Evolutionary conservation across 225 moss, liverwort and hornwort genomes (phyloP), one percentile per base, ranked within the genome.

Genomic region (Polytrichum commune): DNA sequence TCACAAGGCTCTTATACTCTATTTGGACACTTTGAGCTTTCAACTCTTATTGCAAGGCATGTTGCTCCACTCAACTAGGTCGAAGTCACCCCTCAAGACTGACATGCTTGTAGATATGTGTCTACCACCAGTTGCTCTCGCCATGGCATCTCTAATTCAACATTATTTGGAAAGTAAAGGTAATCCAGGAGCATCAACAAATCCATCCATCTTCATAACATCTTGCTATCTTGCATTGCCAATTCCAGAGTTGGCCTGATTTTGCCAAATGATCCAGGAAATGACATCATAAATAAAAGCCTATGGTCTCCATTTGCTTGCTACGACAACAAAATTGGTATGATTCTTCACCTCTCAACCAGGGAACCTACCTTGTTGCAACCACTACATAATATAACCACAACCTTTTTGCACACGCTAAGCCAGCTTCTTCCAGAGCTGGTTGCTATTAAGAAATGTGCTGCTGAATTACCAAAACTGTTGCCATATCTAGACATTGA

Each of bases 401-500:
- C 16, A 24, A 28, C 18, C 27, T 13, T 63, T 27, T 27, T 27
- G 27, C 27, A 63, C 22, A 9, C 8, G 3, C 62, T 63, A 63
- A 9, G 27, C 27, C 27, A 63, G 62, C 62, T 26, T 16, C 16
- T 27, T 24, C 27, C 62, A 24, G 62, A 63, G 62, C 62, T 24
- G 27, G 26, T 63, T 28, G 62, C 62, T 63, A 26, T 16, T 13
- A 27, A 13, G 16, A 62, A 27, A 62, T 63, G 62, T 1, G 27
- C 27, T 27, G 62, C 26, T 2, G 3, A 63, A 27, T 5, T 63
- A 63, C 5, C 62, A 63, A 63, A 63, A 63, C 26, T 27, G 4
- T 27, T 28, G 62, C 62, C 62, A 27, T 63, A 23, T 63, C 62
- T 63, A 63, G 27, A 28, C 62, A 58, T 69, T 55, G 56, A 55